phyloP scores from a whole-genome alignment of 2,329 filamentous ascomycete genomes.

The Neoarthrinium moseri region DNA sequence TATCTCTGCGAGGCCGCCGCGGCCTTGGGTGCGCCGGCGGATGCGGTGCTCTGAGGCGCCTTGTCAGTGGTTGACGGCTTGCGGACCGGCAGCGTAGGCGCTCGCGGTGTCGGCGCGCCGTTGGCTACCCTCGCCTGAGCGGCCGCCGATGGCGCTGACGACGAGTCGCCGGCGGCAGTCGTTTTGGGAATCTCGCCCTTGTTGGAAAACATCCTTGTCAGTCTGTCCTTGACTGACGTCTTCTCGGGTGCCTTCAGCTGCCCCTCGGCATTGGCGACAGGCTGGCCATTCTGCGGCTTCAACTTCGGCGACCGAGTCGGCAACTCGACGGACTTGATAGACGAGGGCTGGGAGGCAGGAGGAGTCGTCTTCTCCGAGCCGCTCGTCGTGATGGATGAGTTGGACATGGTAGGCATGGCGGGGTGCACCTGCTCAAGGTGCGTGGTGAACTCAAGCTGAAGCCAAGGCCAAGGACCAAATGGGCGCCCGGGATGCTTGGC shows the following conservation, averaged over 20 bases:
- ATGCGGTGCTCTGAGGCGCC: conserved; percentile 27
- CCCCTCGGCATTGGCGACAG: conserved; percentile 27
- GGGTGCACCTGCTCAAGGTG: conserved; percentile 3
- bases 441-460: background rate
- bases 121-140: conserved; percentile 30
- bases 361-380: conserved; percentile 28
- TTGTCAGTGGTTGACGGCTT: conserved; percentile 39
- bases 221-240: conserved; percentile 61
- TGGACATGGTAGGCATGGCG: conserved; percentile 12
- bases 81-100: conserved; percentile 37
- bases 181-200: conserved; percentile 45
- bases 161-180: conserved; percentile 25
- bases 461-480: background rate
- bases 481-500: conserved; percentile 4
- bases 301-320: conserved; percentile 26
- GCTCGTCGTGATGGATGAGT: conserved; percentile 28
- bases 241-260: conserved; percentile 47
- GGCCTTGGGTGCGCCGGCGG: conserved; percentile 27
- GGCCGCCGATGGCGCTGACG: conserved; percentile 27
- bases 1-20: conserved; percentile 44
- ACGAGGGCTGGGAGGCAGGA: conserved; percentile 29
- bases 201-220: conserved; percentile 64
- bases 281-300: conserved; percentile 27
- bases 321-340: conserved; percentile 29
- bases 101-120: conserved; percentile 15